Base-by-base conservation (phyloP, 75 land plant species). In the Cryptomeria japonica region DNA sequence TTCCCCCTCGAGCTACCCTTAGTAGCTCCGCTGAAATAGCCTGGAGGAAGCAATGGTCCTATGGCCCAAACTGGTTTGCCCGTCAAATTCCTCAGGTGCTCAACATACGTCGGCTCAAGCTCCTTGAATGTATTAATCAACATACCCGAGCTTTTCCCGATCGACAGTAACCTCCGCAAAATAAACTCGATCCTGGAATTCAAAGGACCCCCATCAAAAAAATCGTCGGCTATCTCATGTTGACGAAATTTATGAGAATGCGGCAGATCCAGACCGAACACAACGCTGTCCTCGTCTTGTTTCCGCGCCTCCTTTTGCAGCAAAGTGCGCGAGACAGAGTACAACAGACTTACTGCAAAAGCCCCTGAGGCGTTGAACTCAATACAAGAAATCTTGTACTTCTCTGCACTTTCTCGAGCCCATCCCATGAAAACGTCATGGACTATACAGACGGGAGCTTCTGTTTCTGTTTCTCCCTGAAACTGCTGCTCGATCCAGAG, bases 21-120 rank as follows among this genome's bases (percentile, higher is more conserved):
- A 6, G n/a, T 25, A 1, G 28, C n/a, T 64, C 70, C 8, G 70
- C 70, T 7, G 2, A 61, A 32, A 31, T 36, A 36, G 15, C 25
- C 8, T 22, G 32, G 34, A 2, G 28, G 70, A 70, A 37, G 39
- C 34, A 32, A 2, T 6, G 42, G 39, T 7, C 83, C 87, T 4
- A 55, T 39, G 41, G 68, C 77, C 42, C 73, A 86, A 39, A 56
- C 87, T 37, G 87, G 87, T 12, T 70, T 64, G 8, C n/a, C n/a
- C 70, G 70, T 64, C 7, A 64, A 25, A 25, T 64, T 64, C n/a
- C 22, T 6, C 70, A 64, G 28, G 7, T 64, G 70, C n/a, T 64
- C n/a, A 25, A 64, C 10, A 64, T 64, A 64, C 8, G 2, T 5
- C 5, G 70, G n/a, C 70, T 64, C 70, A 25, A 64, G 70, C n/a